These are phyloP conservation scores for Erythrophleum ivorense DNA, from an alignment of 331 rosid species.

Conservation along the genomic window DNA sequence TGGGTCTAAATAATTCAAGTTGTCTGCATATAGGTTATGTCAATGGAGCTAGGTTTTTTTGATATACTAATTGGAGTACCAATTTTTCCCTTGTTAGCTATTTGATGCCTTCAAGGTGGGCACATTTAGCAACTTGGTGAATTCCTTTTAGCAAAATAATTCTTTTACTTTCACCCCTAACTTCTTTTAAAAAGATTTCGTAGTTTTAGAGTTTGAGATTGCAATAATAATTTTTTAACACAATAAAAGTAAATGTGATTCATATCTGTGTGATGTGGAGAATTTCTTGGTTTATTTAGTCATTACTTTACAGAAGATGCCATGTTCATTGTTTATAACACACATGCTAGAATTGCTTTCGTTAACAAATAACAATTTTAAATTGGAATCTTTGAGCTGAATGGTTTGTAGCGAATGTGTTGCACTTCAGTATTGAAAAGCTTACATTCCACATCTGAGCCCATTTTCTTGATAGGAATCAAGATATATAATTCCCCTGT, in stretches of 20 bases:
- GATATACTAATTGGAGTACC: neutral
- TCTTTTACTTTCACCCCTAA: neutral
- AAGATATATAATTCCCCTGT: conserved; percentile 35
- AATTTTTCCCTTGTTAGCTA: neutral
- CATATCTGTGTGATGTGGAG: conserved; percentile 32
- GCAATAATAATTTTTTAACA: neutral
- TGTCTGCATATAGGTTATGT: neutral
- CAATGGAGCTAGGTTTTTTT: neutral
- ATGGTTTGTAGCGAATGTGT: conserved; percentile 33
- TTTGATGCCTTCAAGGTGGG: conserved; percentile 10
- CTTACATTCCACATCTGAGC: conserved; percentile 49
- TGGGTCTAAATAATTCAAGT: neutral
- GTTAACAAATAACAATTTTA: conserved; percentile 28
- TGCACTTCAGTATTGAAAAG: conserved; percentile 23
- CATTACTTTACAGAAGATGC: conserved; percentile 44
- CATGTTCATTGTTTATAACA: conserved; percentile 42
- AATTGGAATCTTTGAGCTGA: conserved; percentile 34
- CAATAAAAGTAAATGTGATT: conserved; percentile 12
- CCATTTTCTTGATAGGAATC: conserved; percentile 53
- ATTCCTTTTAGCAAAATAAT: neutral
- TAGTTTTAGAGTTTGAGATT: neutral
- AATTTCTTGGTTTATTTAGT: conserved; percentile 42
- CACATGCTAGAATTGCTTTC: conserved; percentile 38
- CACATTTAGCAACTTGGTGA: neutral
- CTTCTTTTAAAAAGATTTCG: neutral